Percentiles rank a stretch among this genome's conserved stretches.
These are phyloP conservation scores for Stagonosporopsis rhizophila DNA, from an alignment of 2,329 filamentous ascomycete genomes.

Conservation along the genomic window DNA sequence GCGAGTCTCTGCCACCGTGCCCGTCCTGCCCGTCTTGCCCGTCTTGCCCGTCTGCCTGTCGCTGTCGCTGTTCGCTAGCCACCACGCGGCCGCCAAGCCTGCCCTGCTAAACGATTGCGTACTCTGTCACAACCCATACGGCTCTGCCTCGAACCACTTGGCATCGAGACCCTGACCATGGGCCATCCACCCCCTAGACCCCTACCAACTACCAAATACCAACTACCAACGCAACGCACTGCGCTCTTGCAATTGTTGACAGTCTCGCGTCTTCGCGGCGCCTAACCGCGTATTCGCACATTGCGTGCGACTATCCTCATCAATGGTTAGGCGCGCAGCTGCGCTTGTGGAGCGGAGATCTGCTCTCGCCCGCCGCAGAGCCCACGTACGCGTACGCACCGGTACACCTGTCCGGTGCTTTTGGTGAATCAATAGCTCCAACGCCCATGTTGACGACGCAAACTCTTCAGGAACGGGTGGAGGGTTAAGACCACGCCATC, in stretches of 20 bases:
- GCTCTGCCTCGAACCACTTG: conserved; percentile 9
- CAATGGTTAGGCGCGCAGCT: conserved; percentile 3
- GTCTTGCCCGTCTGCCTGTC: no score
- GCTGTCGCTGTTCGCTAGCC: not conserved
- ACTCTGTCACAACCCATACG: conserved; percentile 10
- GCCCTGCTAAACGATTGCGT: conserved; percentile 17
- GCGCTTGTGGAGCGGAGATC: conserved; percentile 9
- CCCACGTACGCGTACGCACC: conserved; percentile 19
- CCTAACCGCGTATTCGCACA: conserved; percentile 1
- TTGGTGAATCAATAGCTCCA: conserved; percentile 14
- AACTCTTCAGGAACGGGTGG: conserved; percentile 11
- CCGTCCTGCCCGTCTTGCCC: no score
- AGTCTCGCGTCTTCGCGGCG: conserved; percentile 3
- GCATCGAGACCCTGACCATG: not conserved
- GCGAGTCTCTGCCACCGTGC: not conserved
- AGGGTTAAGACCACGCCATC: conserved; percentile 5
- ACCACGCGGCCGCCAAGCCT: conserved; percentile 15
- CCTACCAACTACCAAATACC: no score
- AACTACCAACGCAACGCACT: not conserved
- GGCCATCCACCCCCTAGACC: not conserved
- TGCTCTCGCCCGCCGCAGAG: conserved; percentile 11
- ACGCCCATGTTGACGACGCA: conserved; percentile 6
- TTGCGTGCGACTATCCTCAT: conserved; percentile 8
- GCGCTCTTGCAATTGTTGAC: not conserved
- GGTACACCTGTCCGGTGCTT: not conserved